Percentiles rank a stretch among this genome's conserved stretches.
Conservation (phyloP, 139 green algal genomes). For the Nannochloris sp. region DNA sequence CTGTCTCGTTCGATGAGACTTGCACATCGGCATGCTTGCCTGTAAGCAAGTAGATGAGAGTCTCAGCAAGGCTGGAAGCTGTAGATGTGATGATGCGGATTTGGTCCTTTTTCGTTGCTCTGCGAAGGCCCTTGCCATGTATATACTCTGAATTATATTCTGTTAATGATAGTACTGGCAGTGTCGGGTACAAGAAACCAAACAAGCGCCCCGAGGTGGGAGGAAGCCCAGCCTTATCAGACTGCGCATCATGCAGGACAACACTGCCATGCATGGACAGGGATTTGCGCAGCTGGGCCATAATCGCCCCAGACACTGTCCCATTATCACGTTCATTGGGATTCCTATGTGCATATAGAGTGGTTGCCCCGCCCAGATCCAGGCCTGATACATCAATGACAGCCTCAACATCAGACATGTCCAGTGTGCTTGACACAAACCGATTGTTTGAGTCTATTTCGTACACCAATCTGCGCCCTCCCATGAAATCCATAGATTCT, state of each 20-base stretch:
- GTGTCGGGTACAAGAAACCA: too few species aligned
- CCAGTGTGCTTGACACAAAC: constrained; percentile 28
- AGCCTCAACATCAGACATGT: constrained; percentile 23
- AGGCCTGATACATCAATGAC: constrained; percentile 57
- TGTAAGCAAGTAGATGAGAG: too few species aligned
- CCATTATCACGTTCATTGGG: background rate
- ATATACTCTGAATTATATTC: background rate
- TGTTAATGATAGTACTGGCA: background rate
- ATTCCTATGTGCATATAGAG: background rate
- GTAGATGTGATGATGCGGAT: too few species aligned
- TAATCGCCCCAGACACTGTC: background rate
- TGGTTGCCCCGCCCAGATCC: constrained; percentile 13
- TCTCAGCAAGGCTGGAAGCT: too few species aligned
- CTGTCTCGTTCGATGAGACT: too few species aligned
- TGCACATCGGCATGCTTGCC: too few species aligned
- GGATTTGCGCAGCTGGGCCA: background rate
- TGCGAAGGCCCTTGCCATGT: background rate
- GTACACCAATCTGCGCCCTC: constrained; percentile 55
- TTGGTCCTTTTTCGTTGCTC: too few species aligned
- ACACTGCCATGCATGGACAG: too few species aligned
- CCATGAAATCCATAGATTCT: constrained; percentile 61
- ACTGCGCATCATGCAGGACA: too few species aligned
- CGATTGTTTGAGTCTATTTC: constrained; percentile 35
- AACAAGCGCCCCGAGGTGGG: too few species aligned
- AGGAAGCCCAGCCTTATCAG: too few species aligned